phyloP scores from a whole-genome alignment of 2,329 filamentous ascomycete species.

The Microcyclospora tardicrescens region DNA sequence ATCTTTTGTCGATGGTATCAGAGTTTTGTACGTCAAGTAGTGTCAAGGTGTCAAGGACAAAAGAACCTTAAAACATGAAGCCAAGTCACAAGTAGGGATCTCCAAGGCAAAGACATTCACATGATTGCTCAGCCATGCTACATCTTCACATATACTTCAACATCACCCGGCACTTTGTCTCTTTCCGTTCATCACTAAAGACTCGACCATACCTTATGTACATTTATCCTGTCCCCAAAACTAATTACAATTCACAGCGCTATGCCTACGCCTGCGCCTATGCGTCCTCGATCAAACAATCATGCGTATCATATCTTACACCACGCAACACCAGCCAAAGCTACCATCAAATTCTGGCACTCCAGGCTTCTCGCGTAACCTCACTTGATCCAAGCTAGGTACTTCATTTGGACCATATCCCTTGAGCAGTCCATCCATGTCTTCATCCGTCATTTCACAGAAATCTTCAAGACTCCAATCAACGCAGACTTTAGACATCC shows the following conservation, averaged over 20 bases:
- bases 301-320: conserved; percentile 6
- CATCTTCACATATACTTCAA: no score
- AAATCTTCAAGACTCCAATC: conserved; percentile 74
- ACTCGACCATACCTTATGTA: no score
- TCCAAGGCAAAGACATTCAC: no score
- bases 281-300: neutral
- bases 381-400: conserved; percentile 31
- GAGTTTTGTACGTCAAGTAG: neutral
- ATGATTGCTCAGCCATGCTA: no score
- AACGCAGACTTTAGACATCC: conserved; percentile 90
- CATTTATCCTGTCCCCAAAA: no score
- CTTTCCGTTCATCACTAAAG: no score
- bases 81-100: no score
- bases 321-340: conserved; percentile 29
- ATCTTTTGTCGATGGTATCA: neutral
- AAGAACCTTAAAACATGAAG: no score
- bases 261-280: no score
- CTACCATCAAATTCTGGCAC: conserved; percentile 33
- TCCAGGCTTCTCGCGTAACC: conserved; percentile 26
- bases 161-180: no score
- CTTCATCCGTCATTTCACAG: conserved; percentile 65
- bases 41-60: no score
- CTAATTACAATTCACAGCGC: no score
- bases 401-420: conserved; percentile 48
- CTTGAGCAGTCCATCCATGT: conserved; percentile 67